These are phyloP conservation scores for Taphrina wiesneri DNA, from an alignment of 1,139 yeast species.

Conservation along the genomic window DNA sequence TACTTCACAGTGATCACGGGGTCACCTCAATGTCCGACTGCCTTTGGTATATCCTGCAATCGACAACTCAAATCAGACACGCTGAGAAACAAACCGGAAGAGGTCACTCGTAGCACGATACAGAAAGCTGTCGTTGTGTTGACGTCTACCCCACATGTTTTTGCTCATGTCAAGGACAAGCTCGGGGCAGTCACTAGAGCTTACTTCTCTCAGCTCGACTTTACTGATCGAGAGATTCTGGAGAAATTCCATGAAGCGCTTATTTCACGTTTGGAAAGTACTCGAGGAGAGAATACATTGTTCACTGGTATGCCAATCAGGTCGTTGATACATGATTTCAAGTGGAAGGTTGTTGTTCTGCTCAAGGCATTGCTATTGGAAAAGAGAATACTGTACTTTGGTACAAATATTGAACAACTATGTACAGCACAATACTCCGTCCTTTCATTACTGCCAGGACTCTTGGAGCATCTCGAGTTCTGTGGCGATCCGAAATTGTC, in stretches of 20 bases:
- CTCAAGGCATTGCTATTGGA: conserved; percentile 79
- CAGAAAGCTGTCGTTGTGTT: conserved; percentile 92
- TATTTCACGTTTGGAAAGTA: conserved; percentile 42
- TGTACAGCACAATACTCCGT: conserved; percentile 67
- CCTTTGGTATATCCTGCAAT: conserved; percentile 92
- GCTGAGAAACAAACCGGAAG: conserved; percentile 59
- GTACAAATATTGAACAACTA: conserved; percentile 77
- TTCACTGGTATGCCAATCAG: conserved; percentile 57
- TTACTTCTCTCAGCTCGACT: conserved; percentile 77
- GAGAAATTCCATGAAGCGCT: conserved; percentile 74
- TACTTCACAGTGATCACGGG: conserved; percentile 75
- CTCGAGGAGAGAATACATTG: conserved; percentile 2
- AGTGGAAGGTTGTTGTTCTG: conserved; percentile 62
- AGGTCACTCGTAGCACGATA: conserved; percentile 81
- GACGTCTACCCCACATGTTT: conserved; percentile 79
- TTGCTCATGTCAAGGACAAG: conserved; percentile 78
- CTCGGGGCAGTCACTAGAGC: conserved; percentile 85
- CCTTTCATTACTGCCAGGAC: conserved; percentile 48
- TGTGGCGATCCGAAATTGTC: conserved; percentile 76
- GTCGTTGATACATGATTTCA: conserved; percentile 62
- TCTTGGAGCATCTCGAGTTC: conserved; percentile 69
- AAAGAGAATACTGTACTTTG: conserved; percentile 58
- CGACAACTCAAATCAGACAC: conserved; percentile 73
- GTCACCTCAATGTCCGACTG: conserved; percentile 51
- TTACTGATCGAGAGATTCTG: conserved; percentile 67